Percentiles rank a stretch among this genome's conserved stretches.
Conservation (phyloP, 345 rosid species). For the Ceriops zippeliana region DNA sequence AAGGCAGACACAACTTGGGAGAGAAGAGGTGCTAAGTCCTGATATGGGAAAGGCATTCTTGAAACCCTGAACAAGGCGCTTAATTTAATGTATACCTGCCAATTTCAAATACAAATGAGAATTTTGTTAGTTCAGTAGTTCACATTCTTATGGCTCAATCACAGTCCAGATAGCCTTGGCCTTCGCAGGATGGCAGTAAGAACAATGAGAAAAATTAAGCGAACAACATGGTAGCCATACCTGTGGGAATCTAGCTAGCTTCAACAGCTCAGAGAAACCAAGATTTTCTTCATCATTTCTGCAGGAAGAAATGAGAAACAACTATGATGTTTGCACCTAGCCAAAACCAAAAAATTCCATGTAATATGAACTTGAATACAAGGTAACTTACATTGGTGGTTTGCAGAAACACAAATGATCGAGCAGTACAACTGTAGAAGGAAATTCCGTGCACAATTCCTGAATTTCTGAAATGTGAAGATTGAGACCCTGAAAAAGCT, state of each 20-base stretch:
- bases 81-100: conserved; percentile 77
- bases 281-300: conserved; percentile 64
- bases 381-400: conserved; percentile 57
- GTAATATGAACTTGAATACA: conserved; percentile 7
- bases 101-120: conserved; percentile 2
- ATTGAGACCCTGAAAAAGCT: conserved; percentile 63
- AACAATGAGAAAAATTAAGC: not conserved
- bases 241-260: conserved; percentile 78
- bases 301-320: conserved; percentile 24
- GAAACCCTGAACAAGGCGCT: conserved; percentile 88
- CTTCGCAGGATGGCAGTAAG: not conserved
- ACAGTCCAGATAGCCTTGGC: not conserved
- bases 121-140: not conserved
- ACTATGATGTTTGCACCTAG: not conserved
- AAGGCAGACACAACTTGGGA: conserved; percentile 57
- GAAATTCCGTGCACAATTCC: conserved; percentile 74
- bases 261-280: conserved; percentile 60
- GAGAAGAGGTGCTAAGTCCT: conserved; percentile 54
- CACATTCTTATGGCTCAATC: not conserved
- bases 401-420: conserved; percentile 94
- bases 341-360: conserved; percentile 11
- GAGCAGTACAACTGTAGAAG: conserved; percentile 63
- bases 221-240: conserved; percentile 28
- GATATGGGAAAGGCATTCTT: conserved; percentile 57
- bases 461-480: conserved; percentile 73